phyloP scores from a whole-genome alignment of 768 basidiomycete genomes.

The Hypsizygus marmoreus region DNA sequence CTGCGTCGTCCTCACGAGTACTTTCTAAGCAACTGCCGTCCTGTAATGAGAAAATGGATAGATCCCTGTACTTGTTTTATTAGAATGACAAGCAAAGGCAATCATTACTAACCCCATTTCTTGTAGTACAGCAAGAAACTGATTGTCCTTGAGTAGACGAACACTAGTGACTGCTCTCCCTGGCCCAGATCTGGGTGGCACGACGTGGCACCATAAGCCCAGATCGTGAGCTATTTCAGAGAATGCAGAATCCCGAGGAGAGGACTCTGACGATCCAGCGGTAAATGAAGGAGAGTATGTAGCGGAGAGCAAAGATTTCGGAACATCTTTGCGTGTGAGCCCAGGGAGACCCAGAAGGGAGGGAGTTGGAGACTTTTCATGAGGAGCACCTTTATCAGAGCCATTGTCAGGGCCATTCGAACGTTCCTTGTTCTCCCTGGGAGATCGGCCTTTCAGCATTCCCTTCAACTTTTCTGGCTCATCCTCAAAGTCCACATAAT shows the following conservation, averaged over 20 bases:
- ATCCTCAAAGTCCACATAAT: conserved; percentile 80
- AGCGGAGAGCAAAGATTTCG: conserved; percentile 47
- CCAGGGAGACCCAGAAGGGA: conserved; percentile 25
- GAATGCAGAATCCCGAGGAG: conserved; percentile 30
- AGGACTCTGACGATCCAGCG: conserved; percentile 38
- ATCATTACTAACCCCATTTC: conserved; percentile 59
- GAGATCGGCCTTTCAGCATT: conserved; percentile 58
- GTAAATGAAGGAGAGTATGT: conserved; percentile 46
- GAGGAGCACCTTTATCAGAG: not conserved
- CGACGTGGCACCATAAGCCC: conserved; percentile 41
- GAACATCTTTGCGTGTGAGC: conserved; percentile 32
- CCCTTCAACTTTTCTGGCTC: conserved; percentile 77
- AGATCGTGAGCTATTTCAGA: conserved; percentile 28
- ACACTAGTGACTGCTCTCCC: conserved; percentile 48
- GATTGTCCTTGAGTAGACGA: conserved; percentile 40
- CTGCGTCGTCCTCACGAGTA: conserved; percentile 27
- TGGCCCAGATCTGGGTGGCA: conserved; percentile 46
- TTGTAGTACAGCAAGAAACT: conserved; percentile 55
- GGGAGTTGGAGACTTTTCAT: conserved; percentile 22
- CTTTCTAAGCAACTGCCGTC: conserved; percentile 47
- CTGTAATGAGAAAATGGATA: conserved; percentile 53
- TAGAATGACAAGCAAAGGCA: not conserved
- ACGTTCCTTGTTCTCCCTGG: conserved; percentile 35
- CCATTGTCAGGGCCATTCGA: conserved; percentile 1
- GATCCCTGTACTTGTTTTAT: conserved; percentile 38